Base-by-base conservation (phyloP, 768 basidiomycete genomes). In the Pilatotrama ljubarskyi region DNA sequence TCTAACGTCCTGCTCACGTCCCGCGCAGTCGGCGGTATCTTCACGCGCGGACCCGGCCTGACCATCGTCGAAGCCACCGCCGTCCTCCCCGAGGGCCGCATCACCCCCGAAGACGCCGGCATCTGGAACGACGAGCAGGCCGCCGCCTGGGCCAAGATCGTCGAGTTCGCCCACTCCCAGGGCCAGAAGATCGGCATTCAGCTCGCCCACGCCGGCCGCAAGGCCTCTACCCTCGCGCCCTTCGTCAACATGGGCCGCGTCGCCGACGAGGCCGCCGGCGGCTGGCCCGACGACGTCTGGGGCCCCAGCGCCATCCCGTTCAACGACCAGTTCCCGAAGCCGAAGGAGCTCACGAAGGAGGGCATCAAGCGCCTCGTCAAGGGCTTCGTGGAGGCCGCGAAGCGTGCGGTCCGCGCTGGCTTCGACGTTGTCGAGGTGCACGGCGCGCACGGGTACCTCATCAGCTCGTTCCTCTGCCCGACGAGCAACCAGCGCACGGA, bases 191-290 rank as follows among this genome's bases (percentile, higher is more conserved):
- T 91, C 20, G 90, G 77, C 17, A 85, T 91, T 52, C 91, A 92
- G 69, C 80, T 92, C 14, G 85, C 80, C 0, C 90, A 92, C 62
- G 87, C 88, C 0, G 90, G 90, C 0, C 77, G 90, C 17, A 91
- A 91, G 69, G 87, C 84, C 0, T 84, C 83, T 6, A 84, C 78
- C 0, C 70, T 81, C n/a, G 80, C 84, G 0, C 86, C 87, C 0
- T 91, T 86, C 85, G 68, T 87, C 35, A 36, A 80, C 11, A 58
- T 81, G 64, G 83, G 87, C 24, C 36, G 24, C 36, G 50, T 66
- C 13, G 80, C 80, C 2, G 64, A 70, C 0, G 72, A 73, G 50
- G 72, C 70, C 10, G 68, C 69, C 3, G 78, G 78, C 15, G 85
- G 85, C 35, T 72, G 66, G 68, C 63, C 66, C 13, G 64, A 66